Base-by-base conservation (phyloP, 768 basidiomycete genomes). In the Coprinellus micaceus region DNA sequence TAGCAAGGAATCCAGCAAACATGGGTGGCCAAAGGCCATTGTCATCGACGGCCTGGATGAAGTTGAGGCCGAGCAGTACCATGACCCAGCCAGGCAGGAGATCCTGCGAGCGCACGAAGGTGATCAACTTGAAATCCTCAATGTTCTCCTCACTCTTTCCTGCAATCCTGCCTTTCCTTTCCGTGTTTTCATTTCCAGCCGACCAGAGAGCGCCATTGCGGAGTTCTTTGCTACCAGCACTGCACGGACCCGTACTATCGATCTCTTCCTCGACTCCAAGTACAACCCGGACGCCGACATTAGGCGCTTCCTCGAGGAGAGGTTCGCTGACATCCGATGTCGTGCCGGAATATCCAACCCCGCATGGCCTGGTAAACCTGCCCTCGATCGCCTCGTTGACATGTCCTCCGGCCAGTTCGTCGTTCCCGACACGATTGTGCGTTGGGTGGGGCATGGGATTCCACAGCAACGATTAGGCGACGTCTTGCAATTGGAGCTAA, bases 331-430 rank as follows among this genome's bases (percentile, higher is more conserved):
- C 3, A 41, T 53, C 10, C 39, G 52, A 19, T 36, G 52, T 12
- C 19, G 22, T 3, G 39, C 39, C 15, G 58, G 57, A 21, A 36
- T 63, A 26, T n/a, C 33, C n/a, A n/a, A n/a, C 17, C 7, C 36
- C 6, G 5, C 54, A 22, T 56, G 54, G 54, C 54, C 54, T 3
- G 9, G 45, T 19, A 21, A 56, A 3, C 22, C 30, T 3, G 47
- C 7, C 11, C 30, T 56, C 4, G 15, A 4, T 3, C 17, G 11
- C 12, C 40, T 43, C n/a, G 40, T 43, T 7, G 13, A 15, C 15
- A 30, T 30, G 4, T 5, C 54, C 4, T 62, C 61, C 4, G 62
- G 62, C 2, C 62, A 63, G 40, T 60, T 58, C 40, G 57, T 63
- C n/a, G 57, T 60, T 41, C 59, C 62, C 4, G 44, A 59, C 13